Percentiles rank a stretch among this genome's conserved stretches.
Evolutionary conservation across 306 rosid genomes (phyloP).

Genomic region (Canavalia ensiformis): DNA sequence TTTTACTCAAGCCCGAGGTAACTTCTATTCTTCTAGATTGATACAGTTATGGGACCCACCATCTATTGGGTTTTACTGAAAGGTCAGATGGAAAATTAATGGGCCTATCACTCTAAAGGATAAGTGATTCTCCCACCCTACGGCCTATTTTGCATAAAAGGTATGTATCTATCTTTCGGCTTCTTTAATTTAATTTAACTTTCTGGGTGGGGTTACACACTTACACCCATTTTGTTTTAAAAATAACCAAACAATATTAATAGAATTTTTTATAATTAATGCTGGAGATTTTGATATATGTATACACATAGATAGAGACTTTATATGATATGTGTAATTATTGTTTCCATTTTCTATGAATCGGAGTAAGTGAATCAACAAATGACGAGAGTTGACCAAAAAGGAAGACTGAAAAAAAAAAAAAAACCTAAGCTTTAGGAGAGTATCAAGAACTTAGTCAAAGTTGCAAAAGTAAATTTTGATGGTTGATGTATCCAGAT

Average conservation of each 20-base stretch:
- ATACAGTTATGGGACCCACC: slow-evolving; percentile 33
- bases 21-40: not conserved
- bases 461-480: not conserved
- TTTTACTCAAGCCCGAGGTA: not conserved
- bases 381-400: slow-evolving; percentile 30
- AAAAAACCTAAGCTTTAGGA: slow-evolving; percentile 13
- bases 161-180: slow-evolving; percentile 25
- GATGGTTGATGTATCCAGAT: not conserved
- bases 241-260: not conserved
- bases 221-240: not conserved
- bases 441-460: not conserved
- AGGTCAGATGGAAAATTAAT: not conserved
- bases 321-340: slow-evolving; percentile 26
- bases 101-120: slow-evolving; percentile 34
- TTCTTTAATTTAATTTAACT: slow-evolving; percentile 23
- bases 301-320: not conserved
- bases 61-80: slow-evolving; percentile 22
- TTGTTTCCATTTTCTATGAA: slow-evolving; percentile 35
- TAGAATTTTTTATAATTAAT: not conserved
- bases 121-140: not conserved
- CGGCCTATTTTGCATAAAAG: not conserved
- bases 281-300: too few relatives aligned
- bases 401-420: not conserved
- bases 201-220: not conserved
- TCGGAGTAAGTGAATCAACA: slow-evolving; percentile 14